These are phyloP conservation scores for Hypsizygus ulmarius DNA, from an alignment of 1,284 basidiomycete genomes.

Conservation along the genomic window DNA sequence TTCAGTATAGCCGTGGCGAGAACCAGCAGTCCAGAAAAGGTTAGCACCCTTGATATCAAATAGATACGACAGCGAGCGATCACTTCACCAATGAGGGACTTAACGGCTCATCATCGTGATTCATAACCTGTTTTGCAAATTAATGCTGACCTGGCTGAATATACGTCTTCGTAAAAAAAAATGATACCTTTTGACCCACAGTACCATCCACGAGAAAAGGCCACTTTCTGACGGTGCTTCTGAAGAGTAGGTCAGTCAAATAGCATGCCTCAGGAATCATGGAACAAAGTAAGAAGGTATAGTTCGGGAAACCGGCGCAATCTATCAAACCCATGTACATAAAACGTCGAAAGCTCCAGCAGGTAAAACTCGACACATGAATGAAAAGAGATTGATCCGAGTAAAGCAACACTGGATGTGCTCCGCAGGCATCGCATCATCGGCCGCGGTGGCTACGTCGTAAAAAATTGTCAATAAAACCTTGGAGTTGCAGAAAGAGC, in stretches of 20 bases:
- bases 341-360: slow-evolving; percentile 18
- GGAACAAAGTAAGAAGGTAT: slow-evolving; percentile 14
- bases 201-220: slow-evolving; percentile 10
- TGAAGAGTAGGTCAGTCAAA: slow-evolving; percentile 16
- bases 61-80: slow-evolving; percentile 20
- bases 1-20: slow-evolving; percentile 26
- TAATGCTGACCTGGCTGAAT: slow-evolving; percentile 5
- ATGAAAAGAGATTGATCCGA: slow-evolving; percentile 11
- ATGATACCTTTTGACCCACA: too few relatives aligned
- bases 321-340: slow-evolving; percentile 21
- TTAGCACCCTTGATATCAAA: slow-evolving; percentile 27
- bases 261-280: slow-evolving; percentile 15
- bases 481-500: not conserved
- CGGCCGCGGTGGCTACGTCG: slow-evolving; percentile 4
- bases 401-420: slow-evolving; percentile 6
- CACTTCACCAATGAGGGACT: slow-evolving; percentile 24
- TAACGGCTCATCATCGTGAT: slow-evolving; percentile 17
- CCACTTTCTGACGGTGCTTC: slow-evolving; percentile 18
- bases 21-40: slow-evolving; percentile 34
- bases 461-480: slow-evolving; percentile 7
- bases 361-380: slow-evolving; percentile 13
- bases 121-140: slow-evolving; percentile 16
- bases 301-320: slow-evolving; percentile 16
- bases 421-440: slow-evolving; percentile 20
- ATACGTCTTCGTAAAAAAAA: slow-evolving; percentile 2